Conservation (phyloP, 1,284 basidiomycete species). For the Ganoderma boninense region DNA sequence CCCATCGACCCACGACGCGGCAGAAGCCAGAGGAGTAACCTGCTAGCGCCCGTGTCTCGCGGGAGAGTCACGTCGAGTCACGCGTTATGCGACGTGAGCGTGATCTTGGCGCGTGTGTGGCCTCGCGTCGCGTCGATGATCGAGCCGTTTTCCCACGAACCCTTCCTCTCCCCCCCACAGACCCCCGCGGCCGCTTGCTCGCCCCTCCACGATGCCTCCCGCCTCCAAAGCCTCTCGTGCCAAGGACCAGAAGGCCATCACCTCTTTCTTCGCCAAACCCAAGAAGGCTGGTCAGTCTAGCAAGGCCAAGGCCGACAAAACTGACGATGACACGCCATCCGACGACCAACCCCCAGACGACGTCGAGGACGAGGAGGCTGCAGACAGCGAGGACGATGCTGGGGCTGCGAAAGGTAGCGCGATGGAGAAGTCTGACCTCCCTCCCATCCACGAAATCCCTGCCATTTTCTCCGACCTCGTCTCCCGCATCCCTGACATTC, state of each 20-base stretch:
- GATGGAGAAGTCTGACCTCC: slow-evolving; percentile 66
- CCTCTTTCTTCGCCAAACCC: slow-evolving; percentile 58
- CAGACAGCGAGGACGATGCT: slow-evolving; percentile 20
- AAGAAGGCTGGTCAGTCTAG: slow-evolving; percentile 28
- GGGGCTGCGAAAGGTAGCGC: slow-evolving; percentile 38
- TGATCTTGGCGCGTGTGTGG: slow-evolving; percentile 25
- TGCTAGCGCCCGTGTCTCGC: background rate
- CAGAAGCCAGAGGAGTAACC: background rate
- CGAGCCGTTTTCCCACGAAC: slow-evolving; percentile 11
- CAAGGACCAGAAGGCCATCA: slow-evolving; percentile 62
- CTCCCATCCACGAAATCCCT: slow-evolving; percentile 86
- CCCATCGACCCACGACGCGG: background rate
- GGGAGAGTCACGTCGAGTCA: slow-evolving; percentile 31
- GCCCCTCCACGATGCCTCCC: slow-evolving; percentile 54
- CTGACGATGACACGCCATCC: slow-evolving; percentile 29
- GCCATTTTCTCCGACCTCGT: slow-evolving; percentile 90
- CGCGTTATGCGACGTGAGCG: slow-evolving; percentile 36
- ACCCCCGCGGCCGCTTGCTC: slow-evolving; percentile 11
- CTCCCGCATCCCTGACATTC: slow-evolving; percentile 72
- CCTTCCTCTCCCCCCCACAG: slow-evolving; percentile 8
- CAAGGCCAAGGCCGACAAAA: slow-evolving; percentile 42
- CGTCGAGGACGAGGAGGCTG: slow-evolving; percentile 26
- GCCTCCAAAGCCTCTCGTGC: slow-evolving; percentile 41
- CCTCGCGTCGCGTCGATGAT: slow-evolving; percentile 29
- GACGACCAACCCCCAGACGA: slow-evolving; percentile 19